Evolutionary conservation across 2,329 filamentous ascomycete genomes (phyloP).

Genomic region (Neofusicoccum cordaticola): DNA sequence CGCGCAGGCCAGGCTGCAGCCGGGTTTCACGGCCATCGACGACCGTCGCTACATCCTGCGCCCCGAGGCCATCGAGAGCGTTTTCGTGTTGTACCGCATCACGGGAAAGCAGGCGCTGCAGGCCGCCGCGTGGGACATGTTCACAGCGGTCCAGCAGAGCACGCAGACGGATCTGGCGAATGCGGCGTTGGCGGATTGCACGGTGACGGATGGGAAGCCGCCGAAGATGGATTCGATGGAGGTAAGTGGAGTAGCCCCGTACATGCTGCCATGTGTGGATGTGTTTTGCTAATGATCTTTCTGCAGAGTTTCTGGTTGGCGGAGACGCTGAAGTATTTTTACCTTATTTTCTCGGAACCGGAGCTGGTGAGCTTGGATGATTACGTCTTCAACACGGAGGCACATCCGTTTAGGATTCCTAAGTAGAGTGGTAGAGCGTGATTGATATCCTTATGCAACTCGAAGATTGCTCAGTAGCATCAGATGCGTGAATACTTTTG

Average conservation of each 20-base stretch:
- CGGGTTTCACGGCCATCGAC: conserved; percentile 43
- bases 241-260: conserved; percentile 20
- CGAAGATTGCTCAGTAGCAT: no score
- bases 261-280: no score
- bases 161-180: conserved; percentile 47
- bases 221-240: conserved; percentile 46
- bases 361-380: conserved; percentile 45
- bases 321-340: conserved; percentile 52
- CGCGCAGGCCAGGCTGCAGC: conserved; percentile 39
- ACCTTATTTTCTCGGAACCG: conserved; percentile 45
- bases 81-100: conserved; percentile 60
- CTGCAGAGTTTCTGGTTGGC: conserved; percentile 48
- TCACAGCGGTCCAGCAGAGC: conserved; percentile 42
- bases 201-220: conserved; percentile 32
- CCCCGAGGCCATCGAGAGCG: conserved; percentile 60
- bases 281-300: neutral
- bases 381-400: conserved; percentile 49
- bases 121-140: conserved; percentile 51
- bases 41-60: conserved; percentile 49
- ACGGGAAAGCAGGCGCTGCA: conserved; percentile 52
- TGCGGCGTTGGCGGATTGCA: conserved; percentile 45
- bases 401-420: conserved; percentile 43
- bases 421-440: neutral
- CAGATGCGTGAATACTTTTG: no score
- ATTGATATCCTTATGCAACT: no score